Conservation (phyloP, 2,329 filamentous ascomycete species). For the Alternaria hordeiaustralica region DNA sequence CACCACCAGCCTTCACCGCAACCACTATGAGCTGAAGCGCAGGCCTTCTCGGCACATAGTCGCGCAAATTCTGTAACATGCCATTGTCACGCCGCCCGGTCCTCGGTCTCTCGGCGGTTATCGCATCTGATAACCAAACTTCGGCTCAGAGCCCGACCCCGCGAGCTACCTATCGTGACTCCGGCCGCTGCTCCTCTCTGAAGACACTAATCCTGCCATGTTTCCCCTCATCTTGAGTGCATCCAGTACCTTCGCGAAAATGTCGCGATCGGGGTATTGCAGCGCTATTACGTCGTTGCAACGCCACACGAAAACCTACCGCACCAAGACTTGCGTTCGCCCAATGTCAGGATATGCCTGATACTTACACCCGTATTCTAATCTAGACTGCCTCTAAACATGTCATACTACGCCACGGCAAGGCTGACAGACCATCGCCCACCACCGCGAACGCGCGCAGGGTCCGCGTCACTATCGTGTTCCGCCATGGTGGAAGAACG, state of each 20-base stretch:
- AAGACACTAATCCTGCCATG: background rate
- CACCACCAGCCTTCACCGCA: conserved; percentile 1
- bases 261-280: background rate
- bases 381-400: background rate
- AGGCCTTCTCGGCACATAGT: conserved; percentile 7
- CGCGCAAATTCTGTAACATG: conserved; percentile 1
- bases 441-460: background rate
- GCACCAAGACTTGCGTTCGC: background rate
- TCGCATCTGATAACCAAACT: conserved; percentile 19
- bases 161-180: background rate
- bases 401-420: background rate
- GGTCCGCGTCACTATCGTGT: background rate
- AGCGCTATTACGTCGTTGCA: conserved; percentile 10
- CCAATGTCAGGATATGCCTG: background rate
- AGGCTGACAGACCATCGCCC: background rate
- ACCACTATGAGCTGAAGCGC: background rate
- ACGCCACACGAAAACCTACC: conserved; percentile 1
- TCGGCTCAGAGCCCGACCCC: background rate
- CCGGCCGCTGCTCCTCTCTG: background rate
- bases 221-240: conserved; percentile 4
- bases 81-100: conserved; percentile 5
- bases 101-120: conserved; percentile 3
- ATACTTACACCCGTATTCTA: background rate
- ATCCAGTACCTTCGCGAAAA: background rate
- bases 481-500: background rate